phyloP scores from a whole-genome alignment of 164 flowering plant species.

The Vitis labrusca region DNA sequence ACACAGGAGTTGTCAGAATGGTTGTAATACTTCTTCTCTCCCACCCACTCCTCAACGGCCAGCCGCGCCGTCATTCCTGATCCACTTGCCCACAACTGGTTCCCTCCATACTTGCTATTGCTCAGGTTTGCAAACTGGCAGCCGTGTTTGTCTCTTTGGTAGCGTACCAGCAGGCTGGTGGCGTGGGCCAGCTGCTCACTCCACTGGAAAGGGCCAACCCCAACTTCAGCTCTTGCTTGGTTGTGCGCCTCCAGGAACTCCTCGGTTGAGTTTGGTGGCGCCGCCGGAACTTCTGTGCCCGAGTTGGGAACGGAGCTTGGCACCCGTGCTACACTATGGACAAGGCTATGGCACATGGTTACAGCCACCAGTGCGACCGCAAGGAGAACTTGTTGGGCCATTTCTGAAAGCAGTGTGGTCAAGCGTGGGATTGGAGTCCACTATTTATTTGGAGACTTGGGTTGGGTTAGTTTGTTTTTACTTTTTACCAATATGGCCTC shows the following conservation, averaged over 20 bases:
- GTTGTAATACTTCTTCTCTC: slow-evolving; percentile 52
- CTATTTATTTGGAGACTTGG: too few species aligned
- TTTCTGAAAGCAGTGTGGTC: neutral
- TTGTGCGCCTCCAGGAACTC: slow-evolving; percentile 65
- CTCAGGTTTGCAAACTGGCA: slow-evolving; percentile 55
- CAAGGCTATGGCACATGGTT: slow-evolving; percentile 13
- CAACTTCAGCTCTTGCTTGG: slow-evolving; percentile 57
- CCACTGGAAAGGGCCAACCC: slow-evolving; percentile 59
- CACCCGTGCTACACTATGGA: slow-evolving; percentile 8
- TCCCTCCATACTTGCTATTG: slow-evolving; percentile 48
- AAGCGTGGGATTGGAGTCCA: too few species aligned
- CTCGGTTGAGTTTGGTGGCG: slow-evolving; percentile 18
- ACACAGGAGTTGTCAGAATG: slow-evolving; percentile 48
- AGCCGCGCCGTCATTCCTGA: slow-evolving; percentile 32
- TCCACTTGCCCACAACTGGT: slow-evolving; percentile 52
- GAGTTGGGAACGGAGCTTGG: neutral
- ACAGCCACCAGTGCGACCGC: slow-evolving; percentile 11
- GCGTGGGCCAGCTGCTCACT: slow-evolving; percentile 43
- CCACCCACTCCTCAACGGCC: slow-evolving; percentile 61
- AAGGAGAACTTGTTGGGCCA: slow-evolving; percentile 11
- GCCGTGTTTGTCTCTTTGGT: slow-evolving; percentile 48
- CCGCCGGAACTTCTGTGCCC: neutral
- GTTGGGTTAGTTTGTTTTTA: too few species aligned
- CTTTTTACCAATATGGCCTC: too few species aligned
- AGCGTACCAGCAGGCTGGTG: slow-evolving; percentile 39